Evolutionary conservation across 495 filamentous ascomycete genomes (phyloP), one percentile per base, ranked within the genome.

Genomic region (Penicillium parvum): DNA sequence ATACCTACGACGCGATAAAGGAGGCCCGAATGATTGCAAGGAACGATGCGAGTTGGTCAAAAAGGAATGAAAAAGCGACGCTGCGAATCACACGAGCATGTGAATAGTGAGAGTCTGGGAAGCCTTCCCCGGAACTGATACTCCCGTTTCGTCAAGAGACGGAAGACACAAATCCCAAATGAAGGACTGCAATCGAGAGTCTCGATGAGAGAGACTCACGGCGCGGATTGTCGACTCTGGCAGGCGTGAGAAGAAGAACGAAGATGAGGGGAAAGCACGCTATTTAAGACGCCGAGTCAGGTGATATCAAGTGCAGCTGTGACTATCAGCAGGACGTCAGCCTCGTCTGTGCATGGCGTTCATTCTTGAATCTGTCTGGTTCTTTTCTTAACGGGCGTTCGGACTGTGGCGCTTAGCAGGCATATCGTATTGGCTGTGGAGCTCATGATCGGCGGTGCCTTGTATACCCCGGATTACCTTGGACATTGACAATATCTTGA

Each of bases 211-310:
- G 38, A 49, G 47, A 62, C 41, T 51, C 50, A 54, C 57, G 59
- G 12, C 41, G 23, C 64, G 62, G 47, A 37, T 59, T 62, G 61
- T 64, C 64, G 57, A 68, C 66, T 70, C 66, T 61, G 49, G 54
- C 58, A 62, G 56, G 56, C 64, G 63, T 62, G 50, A 40, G 35
- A 44, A 51, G 30, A 46, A 50, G 45, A 55, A 42, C 30, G 29
- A 34, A 37, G 32, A 30, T 46, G 39, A 37, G 28, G 34, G 33
- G 36, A 37, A 28, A 65, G 43, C 57, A 68, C 40, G 66, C 71
- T 45, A 48, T 50, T 57, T 57, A 52, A 52, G 40, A 46, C 18
- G 21, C 20, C 8, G 16, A 30, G 48, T 62, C 59, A 62, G 56
- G 56, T 62, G 59, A 62, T 62, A 54, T 50, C 42, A 45, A 46